phyloP scores from a whole-genome alignment of 1,284 basidiomycete genomes.

The Austroboletus niveus region DNA sequence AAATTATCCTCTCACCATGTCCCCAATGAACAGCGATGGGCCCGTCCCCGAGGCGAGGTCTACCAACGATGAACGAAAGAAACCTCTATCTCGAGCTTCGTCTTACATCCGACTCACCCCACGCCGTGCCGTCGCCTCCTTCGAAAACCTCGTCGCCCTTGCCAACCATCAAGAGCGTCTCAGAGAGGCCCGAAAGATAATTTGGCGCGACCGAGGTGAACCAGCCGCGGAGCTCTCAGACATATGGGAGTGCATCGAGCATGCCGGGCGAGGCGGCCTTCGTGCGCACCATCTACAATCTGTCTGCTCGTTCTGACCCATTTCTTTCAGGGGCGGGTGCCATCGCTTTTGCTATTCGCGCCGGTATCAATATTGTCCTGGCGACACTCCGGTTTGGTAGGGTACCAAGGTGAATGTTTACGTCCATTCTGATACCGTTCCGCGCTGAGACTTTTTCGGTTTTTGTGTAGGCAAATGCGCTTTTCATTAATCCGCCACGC shows the following conservation, averaged over 20 bases:
- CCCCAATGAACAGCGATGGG: slow-evolving; percentile 13
- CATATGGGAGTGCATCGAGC: slow-evolving; percentile 67
- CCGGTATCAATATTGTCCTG: slow-evolving; percentile 78
- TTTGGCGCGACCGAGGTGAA: slow-evolving; percentile 84
- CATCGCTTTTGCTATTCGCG: slow-evolving; percentile 76
- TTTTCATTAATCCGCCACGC: slow-evolving; percentile 69
- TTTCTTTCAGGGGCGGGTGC: slow-evolving; percentile 64
- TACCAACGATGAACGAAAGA: background rate
- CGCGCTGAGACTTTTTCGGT: background rate
- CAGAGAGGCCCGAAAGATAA: slow-evolving; percentile 67
- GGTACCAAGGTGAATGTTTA: slow-evolving; percentile 52
- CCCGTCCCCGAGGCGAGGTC: background rate
- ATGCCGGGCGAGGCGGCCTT: slow-evolving; percentile 72
- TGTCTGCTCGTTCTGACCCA: background rate
- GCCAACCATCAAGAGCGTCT: slow-evolving; percentile 76
- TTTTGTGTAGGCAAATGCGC: slow-evolving; percentile 42
- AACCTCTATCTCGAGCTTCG: slow-evolving; percentile 18
- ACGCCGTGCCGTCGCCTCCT: slow-evolving; percentile 63
- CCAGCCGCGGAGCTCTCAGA: slow-evolving; percentile 67
- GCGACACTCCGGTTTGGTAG: slow-evolving; percentile 66
- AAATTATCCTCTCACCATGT: background rate
- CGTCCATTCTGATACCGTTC: background rate
- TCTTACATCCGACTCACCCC: slow-evolving; percentile 43
- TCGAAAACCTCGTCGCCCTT: slow-evolving; percentile 77
- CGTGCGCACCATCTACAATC: slow-evolving; percentile 50